Base-by-base conservation (phyloP, 306 rosid genomes). In the Corylus americana region DNA sequence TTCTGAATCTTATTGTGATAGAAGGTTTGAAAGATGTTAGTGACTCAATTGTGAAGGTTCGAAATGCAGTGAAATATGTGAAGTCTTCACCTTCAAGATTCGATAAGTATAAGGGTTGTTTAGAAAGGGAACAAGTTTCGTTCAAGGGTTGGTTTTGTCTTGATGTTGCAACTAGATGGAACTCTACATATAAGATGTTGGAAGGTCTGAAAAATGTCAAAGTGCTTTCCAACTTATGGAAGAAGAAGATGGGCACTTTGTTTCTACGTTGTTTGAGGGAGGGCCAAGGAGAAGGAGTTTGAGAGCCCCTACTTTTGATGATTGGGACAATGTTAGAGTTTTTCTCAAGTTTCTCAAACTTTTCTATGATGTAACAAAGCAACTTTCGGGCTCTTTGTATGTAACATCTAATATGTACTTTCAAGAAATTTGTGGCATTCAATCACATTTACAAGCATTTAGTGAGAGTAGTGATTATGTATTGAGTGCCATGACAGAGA, bases 171-270 rank as follows among this genome's bases (percentile, higher is more conserved):
- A 74, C 44, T 58, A 55, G 68, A 12, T 73, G 48, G 68, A 74
- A 78, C 42, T 77, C 75, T 12, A 64, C 17, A 35, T 35, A 47
- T 31, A 9, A 55, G 35, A 84, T 84, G 74, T 35, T 84, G 9
- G 37, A 71, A 1, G 9, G 10, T 59, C 39, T 35, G 51, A 57
- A 17, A 75, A 63, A 7, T 35, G 39, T 35, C 39, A 35, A 35
- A 35, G 39, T 35, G 39, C 39, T 35, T 35, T 35, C 25, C 25
- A 22, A 22, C 25, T 22, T 22, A 22, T 22, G 25, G 25, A 22
- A 22, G 25, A 22, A 22, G 18, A 44, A 3, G 12, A 66, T 81
- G 50, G 0, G 18, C 45, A 14, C 0, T 81, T 20, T 74, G 11
- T 50, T 0, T 12, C 11, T 2, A 4, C 44, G 0, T 66, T 64